Evolutionary conservation across 805 yeast genomes (phyloP), one percentile per base, ranked within the genome.

Genomic region (Suhomyces sp.): DNA sequence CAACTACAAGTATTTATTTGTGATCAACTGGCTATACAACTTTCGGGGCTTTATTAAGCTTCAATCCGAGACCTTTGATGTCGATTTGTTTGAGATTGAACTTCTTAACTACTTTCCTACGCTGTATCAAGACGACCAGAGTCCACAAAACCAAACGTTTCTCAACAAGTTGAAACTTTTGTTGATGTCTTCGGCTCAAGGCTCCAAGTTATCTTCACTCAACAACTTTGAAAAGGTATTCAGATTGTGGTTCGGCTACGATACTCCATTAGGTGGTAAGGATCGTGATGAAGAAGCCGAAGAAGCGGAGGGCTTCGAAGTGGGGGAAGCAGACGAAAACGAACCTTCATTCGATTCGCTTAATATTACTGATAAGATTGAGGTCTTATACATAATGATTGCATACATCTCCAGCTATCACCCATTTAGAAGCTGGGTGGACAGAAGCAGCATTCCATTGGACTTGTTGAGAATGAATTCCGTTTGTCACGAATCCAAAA

Each of bases 31-130:
- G 89, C 62, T 84, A 24, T 76, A 75, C 54, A 69, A 76, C 45
- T 77, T 79, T 62, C 77, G 84, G 50, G 83, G 82, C 21, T 72
- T 75, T 46, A 63, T 84, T 33, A 80, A 74, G 57, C 63, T 85
- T 49, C 69, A 71, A 10, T 68, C 72, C 6, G 87, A 83, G 49
- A 72, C 72, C 10, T 81, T 84, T 57, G 86, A 84, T 58, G 77
- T 78, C 6, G 85, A 83, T 52, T 68, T 78, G 17, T 76, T 84
- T 53, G 90, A 85, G 59, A 83, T 83, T 58, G 90, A 85, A 57
- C 66, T 85, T 12, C 68, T 83, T 39, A 59, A 66, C 51, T 59
- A 22, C 48, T 53, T 57, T 40, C 54, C 58, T 10, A n/a, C 49
- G 13, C 29, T 39, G 35, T 41, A 47, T 43, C 44, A 21, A 20